Percentiles rank a stretch among this genome's conserved stretches.
phyloP scores from a whole-genome alignment of 495 filamentous ascomycete genomes.

The Aspergillus nanangensis region DNA sequence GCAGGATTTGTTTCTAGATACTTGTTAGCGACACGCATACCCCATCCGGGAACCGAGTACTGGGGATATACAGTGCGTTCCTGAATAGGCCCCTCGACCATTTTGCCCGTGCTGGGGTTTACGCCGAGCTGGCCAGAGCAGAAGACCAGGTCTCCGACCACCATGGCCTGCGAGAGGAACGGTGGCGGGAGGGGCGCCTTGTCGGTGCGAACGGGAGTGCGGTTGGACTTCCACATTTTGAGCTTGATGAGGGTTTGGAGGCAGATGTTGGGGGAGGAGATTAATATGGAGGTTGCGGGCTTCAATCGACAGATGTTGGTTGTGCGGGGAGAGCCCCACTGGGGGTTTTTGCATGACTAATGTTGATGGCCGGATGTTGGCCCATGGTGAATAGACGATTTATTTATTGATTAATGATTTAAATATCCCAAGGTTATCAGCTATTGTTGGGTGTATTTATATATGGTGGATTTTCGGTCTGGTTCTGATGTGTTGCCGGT shows the following conservation, averaged over 20 bases:
- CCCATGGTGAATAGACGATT: too few species aligned
- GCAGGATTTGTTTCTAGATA: conserved; percentile 44
- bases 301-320: not conserved
- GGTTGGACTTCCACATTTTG: conserved; percentile 13
- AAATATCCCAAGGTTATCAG: too few species aligned
- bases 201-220: conserved; percentile 25
- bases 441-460: too few species aligned
- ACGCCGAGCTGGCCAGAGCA: conserved; percentile 47
- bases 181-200: conserved; percentile 36
- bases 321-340: not conserved
- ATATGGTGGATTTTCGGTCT: too few species aligned
- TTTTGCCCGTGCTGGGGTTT: conserved; percentile 42
- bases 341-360: too few species aligned
- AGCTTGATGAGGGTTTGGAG: not conserved
- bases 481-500: too few species aligned
- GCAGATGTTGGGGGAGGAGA: not conserved
- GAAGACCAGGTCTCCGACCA: conserved; percentile 39
- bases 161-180: conserved; percentile 40
- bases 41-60: not conserved
- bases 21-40: not conserved
- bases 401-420: too few species aligned
- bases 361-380: too few species aligned
- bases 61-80: conserved; percentile 44
- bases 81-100: conserved; percentile 50
- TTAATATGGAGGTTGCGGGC: not conserved